Percentiles rank a stretch among this genome's conserved stretches.
Conservation (phyloP, 345 rosid species). For the Boechera divaricarpa region DNA sequence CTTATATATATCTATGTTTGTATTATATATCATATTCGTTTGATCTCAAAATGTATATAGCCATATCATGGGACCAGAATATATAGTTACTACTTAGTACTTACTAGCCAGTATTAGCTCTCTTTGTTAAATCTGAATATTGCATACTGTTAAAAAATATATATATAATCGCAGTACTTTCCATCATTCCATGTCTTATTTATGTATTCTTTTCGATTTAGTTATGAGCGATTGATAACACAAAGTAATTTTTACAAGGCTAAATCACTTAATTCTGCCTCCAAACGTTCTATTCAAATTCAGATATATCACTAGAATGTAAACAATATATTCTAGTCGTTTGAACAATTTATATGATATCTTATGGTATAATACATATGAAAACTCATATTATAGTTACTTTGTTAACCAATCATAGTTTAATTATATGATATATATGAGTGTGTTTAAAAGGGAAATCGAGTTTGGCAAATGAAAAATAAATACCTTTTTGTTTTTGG, state of each 20-base stretch:
- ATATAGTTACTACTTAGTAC: background rate
- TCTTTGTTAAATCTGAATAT: background rate
- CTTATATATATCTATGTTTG: background rate
- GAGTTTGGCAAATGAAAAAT: conserved; percentile 17
- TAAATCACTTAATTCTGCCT: background rate
- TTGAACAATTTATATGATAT: too few species aligned
- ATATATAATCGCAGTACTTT: background rate
- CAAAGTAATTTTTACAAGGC: background rate
- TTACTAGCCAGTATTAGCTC: background rate
- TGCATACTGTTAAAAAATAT: background rate
- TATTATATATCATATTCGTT: conserved; percentile 16
- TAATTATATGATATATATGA: background rate
- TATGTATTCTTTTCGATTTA: background rate
- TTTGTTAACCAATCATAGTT: background rate
- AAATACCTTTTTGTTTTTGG: background rate
- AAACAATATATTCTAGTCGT: background rate
- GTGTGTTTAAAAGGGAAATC: background rate
- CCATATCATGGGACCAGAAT: background rate
- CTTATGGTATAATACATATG: background rate
- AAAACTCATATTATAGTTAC: background rate
- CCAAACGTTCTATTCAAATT: background rate
- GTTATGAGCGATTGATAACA: background rate
- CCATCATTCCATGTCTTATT: background rate
- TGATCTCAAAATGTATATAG: background rate
- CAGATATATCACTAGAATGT: background rate